Conservation (phyloP, 441 rosid species). For the Erodium texanum region DNA sequence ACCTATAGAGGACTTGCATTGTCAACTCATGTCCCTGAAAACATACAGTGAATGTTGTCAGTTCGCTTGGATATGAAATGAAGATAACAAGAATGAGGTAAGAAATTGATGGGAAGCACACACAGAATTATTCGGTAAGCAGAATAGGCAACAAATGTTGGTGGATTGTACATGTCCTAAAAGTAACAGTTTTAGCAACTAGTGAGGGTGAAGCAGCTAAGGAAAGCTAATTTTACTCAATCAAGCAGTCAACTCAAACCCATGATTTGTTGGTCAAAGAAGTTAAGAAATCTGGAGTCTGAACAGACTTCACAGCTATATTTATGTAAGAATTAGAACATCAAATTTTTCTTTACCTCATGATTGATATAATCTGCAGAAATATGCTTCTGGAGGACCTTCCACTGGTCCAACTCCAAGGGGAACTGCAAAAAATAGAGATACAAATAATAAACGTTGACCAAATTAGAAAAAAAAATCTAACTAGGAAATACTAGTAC, state of each 20-base stretch:
- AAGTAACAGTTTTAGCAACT: neutral
- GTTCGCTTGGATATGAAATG: slow-evolving; percentile 18
- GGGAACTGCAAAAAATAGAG: slow-evolving; percentile 54
- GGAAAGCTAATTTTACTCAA: slow-evolving; percentile 2
- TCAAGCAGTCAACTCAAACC: slow-evolving; percentile 6
- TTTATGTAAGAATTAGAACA: too few relatives aligned
- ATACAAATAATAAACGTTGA: slow-evolving; percentile 2
- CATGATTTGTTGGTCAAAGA: neutral
- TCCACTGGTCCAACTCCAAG: slow-evolving; percentile 83
- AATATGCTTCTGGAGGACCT: slow-evolving; percentile 67
- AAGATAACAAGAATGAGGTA: neutral
- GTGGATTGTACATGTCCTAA: neutral
- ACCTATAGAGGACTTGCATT: slow-evolving; percentile 90
- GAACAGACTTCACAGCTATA: slow-evolving; percentile 4
- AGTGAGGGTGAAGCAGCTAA: neutral
- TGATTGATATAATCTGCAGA: slow-evolving; percentile 69
- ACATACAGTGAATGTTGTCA: slow-evolving; percentile 33
- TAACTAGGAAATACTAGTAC: slow-evolving; percentile 12
- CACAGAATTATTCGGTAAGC: slow-evolving; percentile 11
- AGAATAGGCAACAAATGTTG: slow-evolving; percentile 9
- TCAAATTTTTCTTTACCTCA: slow-evolving; percentile 47
- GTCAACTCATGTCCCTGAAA: slow-evolving; percentile 99
- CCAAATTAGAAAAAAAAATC: slow-evolving; percentile 16
- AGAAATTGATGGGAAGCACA: neutral
- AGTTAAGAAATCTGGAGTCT: slow-evolving; percentile 6